Base-by-base conservation (phyloP, 2,329 filamentous ascomycete species). In the Paraphaeosphaeria minitans region DNA sequence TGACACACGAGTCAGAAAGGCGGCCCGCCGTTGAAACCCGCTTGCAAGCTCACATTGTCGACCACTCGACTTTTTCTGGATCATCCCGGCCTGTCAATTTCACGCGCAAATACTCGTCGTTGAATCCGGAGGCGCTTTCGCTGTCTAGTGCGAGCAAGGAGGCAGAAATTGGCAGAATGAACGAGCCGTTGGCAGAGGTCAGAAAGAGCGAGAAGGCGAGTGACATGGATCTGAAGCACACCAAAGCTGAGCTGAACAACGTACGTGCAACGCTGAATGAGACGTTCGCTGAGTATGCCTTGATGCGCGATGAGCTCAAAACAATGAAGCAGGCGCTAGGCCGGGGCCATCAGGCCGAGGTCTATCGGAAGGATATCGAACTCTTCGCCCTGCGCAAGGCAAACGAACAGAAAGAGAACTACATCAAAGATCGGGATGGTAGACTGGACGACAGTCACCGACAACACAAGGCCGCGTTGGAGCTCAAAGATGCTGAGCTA, bases 281-380 rank as follows among this genome's bases (percentile, higher is more conserved):
- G 24, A 72, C 71, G 3, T 68, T 72, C 49, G 58, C 67, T 29
- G 72, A 75, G 51, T 70, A 72, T 53, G 62, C 70, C 5, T 66
- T 53, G 29, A 52, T 75, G 22, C 65, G 70, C 37, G 66, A 75
- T 49, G 71, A 75, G 37, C 63, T 74, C 57, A 74, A 70, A 50
- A 66, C 63, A 4, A 65, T 71, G 57, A 76, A 72, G 46, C 67
- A 73, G 24, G 67, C 60, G 8, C 58, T 75, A 27, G 71, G 64
- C 24, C 68, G 69, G 2, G 68, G 75, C 27, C 73, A 76, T 21
- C 73, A 76, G 59, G 64, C 71, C 13, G 58, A 70, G 43, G 57
- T 75, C 52, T 76, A 76, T 49, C 66, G 73, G 21, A 76, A 75
- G 49, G 73, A 76, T 49, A 76, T 76, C 47, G 73, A 76, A 51